Evolutionary conservation across 139 green algal genomes (phyloP).

Genomic region (Chara braunii): DNA sequence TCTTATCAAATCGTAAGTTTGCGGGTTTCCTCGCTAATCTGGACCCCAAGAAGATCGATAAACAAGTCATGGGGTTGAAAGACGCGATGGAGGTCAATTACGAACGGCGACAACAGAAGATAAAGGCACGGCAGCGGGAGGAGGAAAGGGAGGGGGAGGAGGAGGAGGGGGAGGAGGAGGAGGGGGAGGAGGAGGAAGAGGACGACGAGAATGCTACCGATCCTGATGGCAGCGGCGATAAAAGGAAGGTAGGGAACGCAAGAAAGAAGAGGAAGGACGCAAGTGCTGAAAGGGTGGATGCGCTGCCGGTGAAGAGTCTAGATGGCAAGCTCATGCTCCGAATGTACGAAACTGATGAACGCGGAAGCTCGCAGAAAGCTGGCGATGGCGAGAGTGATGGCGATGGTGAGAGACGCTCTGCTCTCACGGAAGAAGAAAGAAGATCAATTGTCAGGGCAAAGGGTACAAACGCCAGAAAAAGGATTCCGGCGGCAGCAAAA

Average conservation of each 20-base stretch:
- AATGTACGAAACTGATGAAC: too few relatives aligned
- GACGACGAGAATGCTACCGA: background rate
- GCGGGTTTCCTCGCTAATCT: constrained; percentile 18
- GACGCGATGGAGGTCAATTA: background rate
- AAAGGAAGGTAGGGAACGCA: constrained; percentile 6
- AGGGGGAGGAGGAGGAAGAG: constrained; percentile 8
- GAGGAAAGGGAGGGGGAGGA: constrained; percentile 6
- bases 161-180: background rate
- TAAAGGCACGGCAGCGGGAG: background rate
- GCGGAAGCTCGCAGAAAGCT: background rate
- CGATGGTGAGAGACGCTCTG: background rate
- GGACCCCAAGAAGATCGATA: constrained; percentile 14
- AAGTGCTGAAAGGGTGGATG: constrained; percentile 12
- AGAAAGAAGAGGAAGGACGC: background rate
- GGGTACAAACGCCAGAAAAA: background rate
- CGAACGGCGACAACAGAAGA: background rate
- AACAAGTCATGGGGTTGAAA: background rate
- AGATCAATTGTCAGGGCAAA: background rate
- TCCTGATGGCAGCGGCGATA: background rate
- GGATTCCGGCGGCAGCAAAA: background rate
- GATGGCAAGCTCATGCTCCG: constrained; percentile 28
- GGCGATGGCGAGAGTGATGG: background rate
- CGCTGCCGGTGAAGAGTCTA: constrained; percentile 31
- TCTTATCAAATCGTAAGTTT: constrained; percentile 8
- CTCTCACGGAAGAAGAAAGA: background rate